Percentiles rank a stretch among this genome's conserved stretches.
phyloP scores from a whole-genome alignment of 805 yeast genomes.

The Martiniozyma abietophila region DNA sequence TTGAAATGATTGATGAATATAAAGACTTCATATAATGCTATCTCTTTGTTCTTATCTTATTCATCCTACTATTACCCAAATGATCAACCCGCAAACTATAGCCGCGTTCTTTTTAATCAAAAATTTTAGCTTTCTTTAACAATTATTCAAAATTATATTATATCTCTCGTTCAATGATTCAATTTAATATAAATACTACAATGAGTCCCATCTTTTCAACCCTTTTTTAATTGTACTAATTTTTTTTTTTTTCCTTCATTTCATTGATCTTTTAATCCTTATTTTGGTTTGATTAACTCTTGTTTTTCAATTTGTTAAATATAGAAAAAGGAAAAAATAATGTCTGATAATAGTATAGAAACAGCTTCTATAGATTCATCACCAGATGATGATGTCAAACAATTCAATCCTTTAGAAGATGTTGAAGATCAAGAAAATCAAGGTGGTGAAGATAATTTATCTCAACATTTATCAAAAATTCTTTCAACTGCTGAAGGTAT shows the following conservation, averaged over 20 bases:
- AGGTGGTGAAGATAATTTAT: conserved; percentile 17
- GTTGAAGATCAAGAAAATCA: conserved; percentile 21
- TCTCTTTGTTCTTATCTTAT: too few relatives aligned
- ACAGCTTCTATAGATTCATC: conserved; percentile 20
- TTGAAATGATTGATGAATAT: too few relatives aligned
- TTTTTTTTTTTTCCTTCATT: not conserved
- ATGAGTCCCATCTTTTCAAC: not conserved
- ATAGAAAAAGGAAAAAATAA: conserved; percentile 6
- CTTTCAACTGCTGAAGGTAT: conserved; percentile 21
- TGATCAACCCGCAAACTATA: too few relatives aligned
- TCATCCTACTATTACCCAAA: too few relatives aligned
- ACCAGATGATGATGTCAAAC: conserved; percentile 18
- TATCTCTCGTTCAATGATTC: too few relatives aligned
- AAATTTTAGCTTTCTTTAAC: too few relatives aligned
- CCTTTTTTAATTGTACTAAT: not conserved
- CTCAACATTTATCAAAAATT: conserved; percentile 22
- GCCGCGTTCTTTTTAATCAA: too few relatives aligned
- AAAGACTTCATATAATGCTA: too few relatives aligned
- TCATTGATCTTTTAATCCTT: conserved; percentile 1
- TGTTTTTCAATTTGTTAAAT: conserved; percentile 1
- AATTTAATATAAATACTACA: too few relatives aligned
- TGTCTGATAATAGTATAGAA: conserved; percentile 14
- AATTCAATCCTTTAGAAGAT: conserved; percentile 20
- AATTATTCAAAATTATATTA: too few relatives aligned
- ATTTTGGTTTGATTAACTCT: not conserved